A percentile compares a stretch with the other conserved stretches of the same genome.
phyloP scores from a whole-genome alignment of 2,329 filamentous ascomycete genomes.

The Botryosphaeria agaves region DNA sequence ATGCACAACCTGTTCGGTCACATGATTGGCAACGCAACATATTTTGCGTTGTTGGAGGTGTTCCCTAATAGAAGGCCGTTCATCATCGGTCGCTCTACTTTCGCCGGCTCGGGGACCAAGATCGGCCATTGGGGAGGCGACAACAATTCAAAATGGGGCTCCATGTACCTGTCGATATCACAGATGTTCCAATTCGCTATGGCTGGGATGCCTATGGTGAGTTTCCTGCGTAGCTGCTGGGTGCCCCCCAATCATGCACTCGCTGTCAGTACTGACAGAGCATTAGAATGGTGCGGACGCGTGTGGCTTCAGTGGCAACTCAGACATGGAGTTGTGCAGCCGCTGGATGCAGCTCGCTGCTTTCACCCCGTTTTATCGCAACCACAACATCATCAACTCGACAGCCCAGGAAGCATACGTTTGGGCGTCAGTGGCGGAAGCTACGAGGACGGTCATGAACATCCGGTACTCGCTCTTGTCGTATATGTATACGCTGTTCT shows the following conservation, averaged over 20 bases:
- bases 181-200: slow-evolving; percentile 11
- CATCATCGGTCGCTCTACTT: slow-evolving; percentile 9
- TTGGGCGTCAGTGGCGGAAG: slow-evolving; percentile 10
- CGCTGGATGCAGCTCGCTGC: slow-evolving; percentile 13
- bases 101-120: slow-evolving; percentile 8
- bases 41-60: slow-evolving; percentile 8
- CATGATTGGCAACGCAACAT: slow-evolving; percentile 10
- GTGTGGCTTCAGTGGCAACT: slow-evolving; percentile 12
- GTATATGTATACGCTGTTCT: slow-evolving; percentile 13
- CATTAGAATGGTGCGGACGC: slow-evolving; percentile 12
- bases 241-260: too few relatives aligned
- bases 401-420: slow-evolving; percentile 12
- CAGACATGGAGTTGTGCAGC: slow-evolving; percentile 11
- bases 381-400: slow-evolving; percentile 14
- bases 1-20: slow-evolving; percentile 12
- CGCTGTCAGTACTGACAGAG: too few relatives aligned
- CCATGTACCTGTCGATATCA: slow-evolving; percentile 11
- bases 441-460: slow-evolving; percentile 11
- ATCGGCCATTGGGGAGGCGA: slow-evolving; percentile 12
- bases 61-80: slow-evolving; percentile 11
- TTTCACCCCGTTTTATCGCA: slow-evolving; percentile 9
- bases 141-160: slow-evolving; percentile 9
- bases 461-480: slow-evolving; percentile 11
- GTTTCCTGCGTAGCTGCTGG: too few relatives aligned
- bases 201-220: slow-evolving; percentile 11